A percentile compares a stretch with the other conserved stretches of the same genome.
These are phyloP conservation scores for Vigna nakashimae DNA, from an alignment of 306 rosid genomes.

Conservation along the genomic window DNA sequence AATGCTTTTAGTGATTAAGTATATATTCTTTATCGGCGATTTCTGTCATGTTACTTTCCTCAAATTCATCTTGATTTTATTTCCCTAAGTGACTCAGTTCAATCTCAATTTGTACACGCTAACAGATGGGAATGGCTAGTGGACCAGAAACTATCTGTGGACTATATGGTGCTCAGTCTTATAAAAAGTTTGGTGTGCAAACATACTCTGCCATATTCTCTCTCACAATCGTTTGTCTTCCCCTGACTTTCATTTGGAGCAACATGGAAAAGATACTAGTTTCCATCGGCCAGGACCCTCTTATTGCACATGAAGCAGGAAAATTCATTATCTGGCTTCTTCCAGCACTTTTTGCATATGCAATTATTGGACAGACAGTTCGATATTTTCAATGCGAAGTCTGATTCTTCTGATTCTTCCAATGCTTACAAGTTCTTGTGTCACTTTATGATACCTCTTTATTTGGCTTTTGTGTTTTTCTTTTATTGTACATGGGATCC, in stretches of 20 bases:
- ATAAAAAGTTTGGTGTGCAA: conserved; percentile 54
- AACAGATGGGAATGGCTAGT: conserved; percentile 67
- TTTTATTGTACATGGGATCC: conserved; percentile 58
- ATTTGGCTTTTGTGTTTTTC: conserved; percentile 79
- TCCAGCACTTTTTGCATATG: conserved; percentile 78
- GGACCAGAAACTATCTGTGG: conserved; percentile 69
- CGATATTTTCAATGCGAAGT: conserved; percentile 76
- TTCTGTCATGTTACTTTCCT: too few species aligned
- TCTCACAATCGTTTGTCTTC: conserved; percentile 52
- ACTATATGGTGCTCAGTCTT: conserved; percentile 69
- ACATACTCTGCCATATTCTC: conserved; percentile 70
- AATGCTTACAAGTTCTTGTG: conserved; percentile 59
- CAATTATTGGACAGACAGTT: conserved; percentile 66
- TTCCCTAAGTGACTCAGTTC: not conserved
- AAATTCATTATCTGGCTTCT: conserved; percentile 65
- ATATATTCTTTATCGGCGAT: too few species aligned
- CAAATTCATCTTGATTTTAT: too few species aligned
- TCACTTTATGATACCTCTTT: conserved; percentile 58
- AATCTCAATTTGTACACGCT: conserved; percentile 4
- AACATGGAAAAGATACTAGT: too few species aligned
- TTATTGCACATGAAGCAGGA: conserved; percentile 74
- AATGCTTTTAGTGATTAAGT: too few species aligned
- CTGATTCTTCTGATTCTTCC: conserved; percentile 61
- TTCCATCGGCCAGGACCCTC: conserved; percentile 82
- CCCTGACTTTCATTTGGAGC: too few species aligned